These are phyloP conservation scores for Aspergillus sp. DNA, from an alignment of 2,329 filamentous ascomycete species.

Conservation along the genomic window DNA sequence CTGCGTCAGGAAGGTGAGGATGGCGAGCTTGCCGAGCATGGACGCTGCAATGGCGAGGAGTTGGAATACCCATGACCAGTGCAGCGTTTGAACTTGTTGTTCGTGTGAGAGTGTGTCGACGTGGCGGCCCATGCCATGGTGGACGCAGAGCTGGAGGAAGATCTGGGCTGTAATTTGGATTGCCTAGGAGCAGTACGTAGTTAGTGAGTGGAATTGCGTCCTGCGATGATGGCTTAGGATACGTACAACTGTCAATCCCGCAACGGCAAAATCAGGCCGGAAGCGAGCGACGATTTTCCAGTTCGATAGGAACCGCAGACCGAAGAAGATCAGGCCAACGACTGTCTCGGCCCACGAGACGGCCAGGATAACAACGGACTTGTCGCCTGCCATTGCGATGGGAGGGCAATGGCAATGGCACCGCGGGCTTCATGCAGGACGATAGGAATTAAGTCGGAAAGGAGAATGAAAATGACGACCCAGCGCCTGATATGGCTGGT, in stretches of 20 bases:
- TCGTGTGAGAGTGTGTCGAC: not conserved
- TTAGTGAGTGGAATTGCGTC: no score
- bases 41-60: not conserved
- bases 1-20: conserved; percentile 2
- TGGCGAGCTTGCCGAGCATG: conserved; percentile 3
- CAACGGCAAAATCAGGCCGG: not conserved
- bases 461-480: no score
- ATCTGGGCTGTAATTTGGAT: not conserved
- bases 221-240: no score
- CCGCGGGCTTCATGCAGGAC: no score
- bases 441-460: no score
- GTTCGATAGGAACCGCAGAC: not conserved
- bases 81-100: not conserved
- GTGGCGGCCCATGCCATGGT: not conserved
- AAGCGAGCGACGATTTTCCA: conserved; percentile 2
- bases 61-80: conserved; percentile 6
- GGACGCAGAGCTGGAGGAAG: not conserved
- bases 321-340: not conserved
- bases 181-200: not conserved
- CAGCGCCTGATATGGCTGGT: no score
- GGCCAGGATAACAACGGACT: not conserved
- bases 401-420: not conserved
- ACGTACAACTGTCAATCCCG: not conserved
- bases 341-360: not conserved
- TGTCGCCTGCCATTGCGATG: not conserved